phyloP scores from a whole-genome alignment of 73 alveolate genomes.

The Symbiodinium natans region DNA sequence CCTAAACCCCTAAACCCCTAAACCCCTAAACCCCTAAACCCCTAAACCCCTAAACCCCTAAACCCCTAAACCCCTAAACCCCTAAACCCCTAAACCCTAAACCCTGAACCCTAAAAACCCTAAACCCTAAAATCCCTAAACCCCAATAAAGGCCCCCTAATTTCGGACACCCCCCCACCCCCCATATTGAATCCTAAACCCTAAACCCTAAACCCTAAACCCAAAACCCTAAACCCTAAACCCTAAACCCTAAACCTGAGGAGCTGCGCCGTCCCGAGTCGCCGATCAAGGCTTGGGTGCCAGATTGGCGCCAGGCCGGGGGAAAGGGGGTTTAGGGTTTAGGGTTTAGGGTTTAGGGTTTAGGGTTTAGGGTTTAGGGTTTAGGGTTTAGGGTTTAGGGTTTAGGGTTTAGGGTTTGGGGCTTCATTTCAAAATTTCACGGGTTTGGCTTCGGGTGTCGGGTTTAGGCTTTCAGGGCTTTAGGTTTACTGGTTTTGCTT shows the following conservation, averaged over 20 bases:
- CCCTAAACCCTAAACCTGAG: too few species aligned
- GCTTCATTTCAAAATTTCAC: too few species aligned
- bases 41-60: too few species aligned
- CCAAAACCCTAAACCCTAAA: too few species aligned
- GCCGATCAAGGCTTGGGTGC: slow-evolving; percentile 4
- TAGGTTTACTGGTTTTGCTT: too few species aligned
- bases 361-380: not conserved
- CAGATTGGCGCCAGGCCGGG: not conserved
- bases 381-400: not conserved
- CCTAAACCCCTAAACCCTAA: not conserved
- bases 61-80: not conserved
- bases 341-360: not conserved
- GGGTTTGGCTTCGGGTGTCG: too few species aligned
- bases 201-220: not conserved
- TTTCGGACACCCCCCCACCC: too few species aligned
- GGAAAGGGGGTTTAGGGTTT: not conserved
- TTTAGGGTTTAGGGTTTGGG: not conserved
- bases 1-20: too few species aligned
- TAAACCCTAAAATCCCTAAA: too few species aligned
- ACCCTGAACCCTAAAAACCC: not conserved
- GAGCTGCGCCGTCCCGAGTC: not conserved
- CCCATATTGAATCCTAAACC: not conserved
- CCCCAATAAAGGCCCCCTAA: too few species aligned
- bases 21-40: too few species aligned
- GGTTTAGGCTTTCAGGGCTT: too few species aligned